phyloP scores from a whole-genome alignment of 169 alveolate species.

The Cryptosporidium bovis region DNA sequence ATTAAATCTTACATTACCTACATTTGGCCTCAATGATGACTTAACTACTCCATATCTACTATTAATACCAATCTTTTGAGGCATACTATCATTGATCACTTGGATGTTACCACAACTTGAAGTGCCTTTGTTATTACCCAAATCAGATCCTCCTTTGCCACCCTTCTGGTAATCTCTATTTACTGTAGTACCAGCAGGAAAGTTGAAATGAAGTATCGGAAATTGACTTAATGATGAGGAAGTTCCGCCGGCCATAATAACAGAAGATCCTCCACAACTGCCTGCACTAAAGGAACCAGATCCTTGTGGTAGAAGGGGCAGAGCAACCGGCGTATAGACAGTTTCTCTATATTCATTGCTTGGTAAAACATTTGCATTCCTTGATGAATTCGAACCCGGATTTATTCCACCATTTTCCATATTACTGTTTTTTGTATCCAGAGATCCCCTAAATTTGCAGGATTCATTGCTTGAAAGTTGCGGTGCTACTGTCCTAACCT shows the following conservation, averaged over 20 bases:
- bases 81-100: not conserved
- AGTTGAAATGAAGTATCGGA: not conserved
- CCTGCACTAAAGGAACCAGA: not conserved
- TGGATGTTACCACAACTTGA: not conserved
- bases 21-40: slow-evolving; percentile 9
- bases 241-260: not conserved
- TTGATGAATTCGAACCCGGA: slow-evolving; percentile 21
- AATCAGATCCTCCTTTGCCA: not conserved
- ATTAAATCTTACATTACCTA: not conserved
- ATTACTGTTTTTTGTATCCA: not conserved
- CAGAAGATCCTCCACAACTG: not conserved
- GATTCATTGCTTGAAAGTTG: slow-evolving; percentile 63
- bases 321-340: slow-evolving; percentile 62
- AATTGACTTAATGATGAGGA: slow-evolving; percentile 1
- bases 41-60: slow-evolving; percentile 35
- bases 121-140: not conserved
- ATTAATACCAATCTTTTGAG: not conserved
- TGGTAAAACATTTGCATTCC: slow-evolving; percentile 5
- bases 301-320: slow-evolving; percentile 6
- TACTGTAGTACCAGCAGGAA: not conserved
- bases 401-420: not conserved
- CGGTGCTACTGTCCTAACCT: slow-evolving; percentile 58
- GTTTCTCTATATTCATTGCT: slow-evolving; percentile 48
- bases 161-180: not conserved
- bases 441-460: slow-evolving; percentile 2